These are phyloP conservation scores for Diospyros kaki DNA, from an alignment of 148 eudicot species.

Conservation along the genomic window DNA sequence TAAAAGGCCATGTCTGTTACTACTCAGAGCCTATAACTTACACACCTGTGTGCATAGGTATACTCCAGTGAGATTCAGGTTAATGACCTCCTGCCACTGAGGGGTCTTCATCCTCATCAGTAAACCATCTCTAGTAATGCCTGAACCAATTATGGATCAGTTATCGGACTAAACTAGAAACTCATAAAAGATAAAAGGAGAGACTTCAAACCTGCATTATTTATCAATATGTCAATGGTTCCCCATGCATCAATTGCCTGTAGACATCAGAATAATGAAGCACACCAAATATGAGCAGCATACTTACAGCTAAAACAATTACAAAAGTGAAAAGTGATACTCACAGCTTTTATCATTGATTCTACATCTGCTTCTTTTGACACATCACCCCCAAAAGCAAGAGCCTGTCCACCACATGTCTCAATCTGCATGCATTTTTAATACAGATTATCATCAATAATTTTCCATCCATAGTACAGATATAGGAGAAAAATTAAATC, in stretches of 20 bases:
- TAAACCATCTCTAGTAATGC: constrained; percentile 88
- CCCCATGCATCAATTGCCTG: constrained; percentile 98
- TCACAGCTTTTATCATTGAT: constrained; percentile 90
- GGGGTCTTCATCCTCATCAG: constrained; percentile 88
- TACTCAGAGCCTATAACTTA: background rate
- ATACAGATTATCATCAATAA: background rate
- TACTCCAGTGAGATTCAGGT: constrained; percentile 91
- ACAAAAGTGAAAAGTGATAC: constrained; percentile 16
- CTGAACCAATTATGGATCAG: constrained; percentile 32
- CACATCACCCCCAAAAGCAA: constrained; percentile 90
- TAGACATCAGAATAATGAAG: constrained; percentile 14
- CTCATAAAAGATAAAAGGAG: background rate
- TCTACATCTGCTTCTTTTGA: constrained; percentile 95
- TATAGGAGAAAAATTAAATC: too few relatives aligned
- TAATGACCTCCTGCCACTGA: constrained; percentile 95
- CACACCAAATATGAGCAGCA: constrained; percentile 10
- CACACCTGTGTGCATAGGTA: constrained; percentile 88
- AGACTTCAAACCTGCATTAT: constrained; percentile 74
- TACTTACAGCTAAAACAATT: constrained; percentile 3
- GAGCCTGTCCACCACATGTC: constrained; percentile 70
- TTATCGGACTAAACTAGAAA: background rate
- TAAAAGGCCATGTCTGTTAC: background rate
- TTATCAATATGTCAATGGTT: constrained; percentile 82
- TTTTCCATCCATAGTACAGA: background rate
- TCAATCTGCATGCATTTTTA: constrained; percentile 56